Evolutionary conservation across 129 eudicot species (phyloP).

Genomic region (Arctium minus): DNA sequence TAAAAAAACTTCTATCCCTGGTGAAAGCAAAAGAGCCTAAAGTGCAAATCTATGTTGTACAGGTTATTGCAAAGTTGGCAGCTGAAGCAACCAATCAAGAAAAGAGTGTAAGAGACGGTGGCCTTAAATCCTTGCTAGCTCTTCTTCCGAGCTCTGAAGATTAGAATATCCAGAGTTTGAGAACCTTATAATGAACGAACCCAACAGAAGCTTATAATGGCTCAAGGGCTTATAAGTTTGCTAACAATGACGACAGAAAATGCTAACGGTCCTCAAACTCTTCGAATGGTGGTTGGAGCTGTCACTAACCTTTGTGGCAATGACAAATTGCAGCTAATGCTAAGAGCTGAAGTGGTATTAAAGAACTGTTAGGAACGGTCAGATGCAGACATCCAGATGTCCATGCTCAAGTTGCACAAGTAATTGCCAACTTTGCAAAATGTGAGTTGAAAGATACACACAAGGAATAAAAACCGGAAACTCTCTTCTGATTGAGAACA

Average conservation of each 20-base stretch:
- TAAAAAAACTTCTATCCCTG: constrained; percentile 74
- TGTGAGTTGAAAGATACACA: constrained; percentile 78
- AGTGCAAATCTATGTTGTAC: constrained; percentile 86
- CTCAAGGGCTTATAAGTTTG: constrained; percentile 71
- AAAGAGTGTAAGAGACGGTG: constrained; percentile 85
- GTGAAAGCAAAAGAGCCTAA: constrained; percentile 86
- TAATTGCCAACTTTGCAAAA: constrained; percentile 88
- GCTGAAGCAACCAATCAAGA: constrained; percentile 92
- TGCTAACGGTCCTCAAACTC: constrained; percentile 94
- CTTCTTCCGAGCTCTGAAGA: constrained; percentile 80
- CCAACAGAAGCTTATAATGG: constrained; percentile 91
- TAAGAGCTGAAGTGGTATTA: constrained; percentile 82
- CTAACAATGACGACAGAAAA: constrained; percentile 66
- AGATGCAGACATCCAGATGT: constrained; percentile 91
- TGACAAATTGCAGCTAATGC: constrained; percentile 66
- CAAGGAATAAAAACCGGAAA: constrained; percentile 67
- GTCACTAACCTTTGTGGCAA: constrained; percentile 94
- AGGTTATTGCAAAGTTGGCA: constrained; percentile 87
- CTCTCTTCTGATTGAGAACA: constrained; percentile 76
- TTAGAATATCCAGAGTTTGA: constrained; percentile 89
- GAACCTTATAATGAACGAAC: constrained; percentile 85
- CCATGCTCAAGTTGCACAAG: constrained; percentile 59
- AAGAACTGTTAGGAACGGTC: constrained; percentile 81
- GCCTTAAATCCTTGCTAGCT: constrained; percentile 70
- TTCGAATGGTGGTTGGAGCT: constrained; percentile 94